Conservation (phyloP, 1,139 yeast species). For the Kodamaea alishanica region DNA sequence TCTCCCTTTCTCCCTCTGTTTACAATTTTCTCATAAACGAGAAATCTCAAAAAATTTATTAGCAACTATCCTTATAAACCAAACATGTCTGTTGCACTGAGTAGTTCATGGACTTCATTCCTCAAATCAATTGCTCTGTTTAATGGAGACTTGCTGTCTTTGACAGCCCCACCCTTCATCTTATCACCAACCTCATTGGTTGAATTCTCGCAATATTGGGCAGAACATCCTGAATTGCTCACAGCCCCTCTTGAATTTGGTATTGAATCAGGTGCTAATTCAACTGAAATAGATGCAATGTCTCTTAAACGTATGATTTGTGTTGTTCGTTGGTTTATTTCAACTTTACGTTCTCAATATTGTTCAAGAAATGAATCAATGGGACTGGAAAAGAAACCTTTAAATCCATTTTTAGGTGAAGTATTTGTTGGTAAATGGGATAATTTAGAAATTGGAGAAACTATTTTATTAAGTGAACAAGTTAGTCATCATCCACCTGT, state of each 20-base stretch:
- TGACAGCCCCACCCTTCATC: constrained; percentile 98
- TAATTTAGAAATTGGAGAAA: constrained; percentile 59
- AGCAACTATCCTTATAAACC: background rate
- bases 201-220: constrained; percentile 92
- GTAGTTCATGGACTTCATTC: constrained; percentile 78
- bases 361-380: constrained; percentile 86
- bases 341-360: constrained; percentile 88
- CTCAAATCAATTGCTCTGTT: constrained; percentile 88
- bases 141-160: constrained; percentile 88
- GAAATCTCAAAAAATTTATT: background rate
- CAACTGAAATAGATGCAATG: constrained; percentile 44
- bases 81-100: constrained; percentile 26
- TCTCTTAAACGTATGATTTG: constrained; percentile 64
- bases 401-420: constrained; percentile 93
- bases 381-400: constrained; percentile 93
- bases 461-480: constrained; percentile 79
- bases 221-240: constrained; percentile 82
- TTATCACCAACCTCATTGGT: constrained; percentile 83
- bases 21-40: too few species aligned
- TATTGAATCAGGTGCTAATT: constrained; percentile 26
- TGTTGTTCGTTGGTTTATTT: constrained; percentile 86
- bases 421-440: constrained; percentile 86
- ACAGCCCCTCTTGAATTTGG: constrained; percentile 56
- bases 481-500: constrained; percentile 96
- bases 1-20: too few species aligned